These are phyloP conservation scores for Podaxis rugospora DNA, from an alignment of 768 basidiomycete species.

Conservation along the genomic window DNA sequence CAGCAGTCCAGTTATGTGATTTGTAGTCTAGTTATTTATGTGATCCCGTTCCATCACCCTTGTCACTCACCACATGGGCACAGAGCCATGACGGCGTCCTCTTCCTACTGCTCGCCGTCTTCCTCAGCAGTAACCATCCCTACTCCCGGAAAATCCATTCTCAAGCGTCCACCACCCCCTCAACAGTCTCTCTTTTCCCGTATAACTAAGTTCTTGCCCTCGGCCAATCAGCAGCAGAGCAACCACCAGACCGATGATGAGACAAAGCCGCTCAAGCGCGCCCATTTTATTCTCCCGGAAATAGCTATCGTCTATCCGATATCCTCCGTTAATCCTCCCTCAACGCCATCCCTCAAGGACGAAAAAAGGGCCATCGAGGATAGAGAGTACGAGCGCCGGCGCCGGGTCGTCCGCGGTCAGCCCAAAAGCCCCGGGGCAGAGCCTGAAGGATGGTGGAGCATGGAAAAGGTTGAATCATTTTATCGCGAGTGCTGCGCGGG, in stretches of 20 bases:
- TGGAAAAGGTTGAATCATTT: conserved; percentile 80
- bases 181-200: conserved; percentile 70
- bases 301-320: conserved; percentile 90
- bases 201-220: conserved; percentile 70
- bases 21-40: conserved; percentile 3
- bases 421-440: conserved; percentile 31
- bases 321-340: conserved; percentile 78
- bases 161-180: conserved; percentile 69
- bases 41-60: background rate
- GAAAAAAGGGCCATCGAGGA: conserved; percentile 82
- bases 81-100: conserved; percentile 23
- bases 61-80: background rate
- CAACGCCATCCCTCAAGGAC: conserved; percentile 70
- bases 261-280: conserved; percentile 69
- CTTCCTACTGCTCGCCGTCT: conserved; percentile 44
- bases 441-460: conserved; percentile 73
- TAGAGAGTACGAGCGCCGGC: conserved; percentile 63
- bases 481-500: conserved; percentile 83
- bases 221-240: conserved; percentile 33
- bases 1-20: background rate
- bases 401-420: conserved; percentile 59
- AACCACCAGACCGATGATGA: conserved; percentile 33
- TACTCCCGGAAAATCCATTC: conserved; percentile 75
- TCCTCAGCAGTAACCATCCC: conserved; percentile 80
- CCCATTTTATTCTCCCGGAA: conserved; percentile 87